A percentile compares a stretch with the other conserved stretches of the same genome.
These are phyloP conservation scores for Aspergillus sp. DNA, from an alignment of 2,329 filamentous ascomycete species.

Conservation along the genomic window DNA sequence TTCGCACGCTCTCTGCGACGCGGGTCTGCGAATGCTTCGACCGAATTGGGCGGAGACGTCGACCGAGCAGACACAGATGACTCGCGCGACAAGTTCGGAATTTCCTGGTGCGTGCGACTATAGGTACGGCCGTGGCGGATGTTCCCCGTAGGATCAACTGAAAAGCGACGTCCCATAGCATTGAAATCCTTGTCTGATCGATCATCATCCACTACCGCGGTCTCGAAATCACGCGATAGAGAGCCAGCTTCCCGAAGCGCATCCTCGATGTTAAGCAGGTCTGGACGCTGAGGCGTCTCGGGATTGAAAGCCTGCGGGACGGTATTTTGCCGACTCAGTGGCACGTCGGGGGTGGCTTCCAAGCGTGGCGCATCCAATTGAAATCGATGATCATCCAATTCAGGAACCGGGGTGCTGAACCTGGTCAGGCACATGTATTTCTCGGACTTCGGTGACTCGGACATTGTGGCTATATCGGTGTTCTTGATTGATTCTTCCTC, in stretches of 20 bases:
- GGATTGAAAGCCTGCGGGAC: conserved; percentile 51
- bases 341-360: conserved; percentile 42
- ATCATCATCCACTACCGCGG: conserved; percentile 79
- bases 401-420: conserved; percentile 64
- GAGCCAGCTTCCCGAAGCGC: conserved; percentile 46
- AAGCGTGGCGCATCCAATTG: conserved; percentile 41
- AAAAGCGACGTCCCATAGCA: conserved; percentile 40
- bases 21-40: conserved; percentile 93
- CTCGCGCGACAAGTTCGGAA: conserved; percentile 45
- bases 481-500: background rate
- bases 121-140: conserved; percentile 37
- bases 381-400: conserved; percentile 82
- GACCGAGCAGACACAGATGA: conserved; percentile 64
- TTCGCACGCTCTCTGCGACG: conserved; percentile 77
- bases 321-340: conserved; percentile 38
- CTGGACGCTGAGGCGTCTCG: conserved; percentile 52
- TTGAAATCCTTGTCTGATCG: conserved; percentile 40
- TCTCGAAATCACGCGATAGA: conserved; percentile 79
- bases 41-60: conserved; percentile 88
- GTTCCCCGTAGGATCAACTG: conserved; percentile 45
- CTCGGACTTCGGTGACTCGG: conserved; percentile 65
- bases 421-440: conserved; percentile 59
- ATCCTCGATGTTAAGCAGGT: conserved; percentile 51
- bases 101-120: conserved; percentile 42
- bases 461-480: conserved; percentile 38